Percentiles rank a stretch among this genome's conserved stretches.
Conservation (phyloP, 192 early-diverging fungal species). For the Funneliformis geosporum region DNA sequence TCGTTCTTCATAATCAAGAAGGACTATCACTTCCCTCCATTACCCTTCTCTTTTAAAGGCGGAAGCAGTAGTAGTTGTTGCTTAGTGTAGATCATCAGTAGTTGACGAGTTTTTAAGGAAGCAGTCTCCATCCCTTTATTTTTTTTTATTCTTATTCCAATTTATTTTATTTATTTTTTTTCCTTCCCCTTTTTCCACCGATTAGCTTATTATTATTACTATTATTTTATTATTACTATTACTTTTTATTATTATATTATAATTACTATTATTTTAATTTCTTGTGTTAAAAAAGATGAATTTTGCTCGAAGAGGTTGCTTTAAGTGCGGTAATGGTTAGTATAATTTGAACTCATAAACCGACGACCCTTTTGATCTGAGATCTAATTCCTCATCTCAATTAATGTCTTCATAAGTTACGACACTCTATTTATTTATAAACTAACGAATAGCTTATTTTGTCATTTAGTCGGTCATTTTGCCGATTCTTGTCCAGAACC, state of each 20-base stretch:
- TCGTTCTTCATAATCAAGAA: neutral
- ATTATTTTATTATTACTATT: too few species aligned
- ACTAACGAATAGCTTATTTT: neutral
- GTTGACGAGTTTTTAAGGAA: conserved; percentile 18
- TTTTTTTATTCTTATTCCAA: neutral
- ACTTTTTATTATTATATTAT: too few species aligned
- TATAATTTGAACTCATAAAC: neutral
- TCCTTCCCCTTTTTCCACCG: neutral
- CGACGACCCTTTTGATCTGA: neutral
- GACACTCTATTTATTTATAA: neutral
- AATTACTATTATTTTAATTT: neutral
- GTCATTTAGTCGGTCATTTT: conserved; percentile 50
- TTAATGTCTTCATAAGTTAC: neutral
- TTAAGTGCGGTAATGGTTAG: conserved; percentile 61
- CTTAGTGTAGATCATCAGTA: conserved; percentile 20
- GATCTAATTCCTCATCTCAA: neutral
- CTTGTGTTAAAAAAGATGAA: conserved; percentile 24
- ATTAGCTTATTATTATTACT: neutral
- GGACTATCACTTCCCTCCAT: neutral
- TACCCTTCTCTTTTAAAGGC: conserved; percentile 9
- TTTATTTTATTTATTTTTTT: neutral
- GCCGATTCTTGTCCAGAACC: conserved; percentile 51
- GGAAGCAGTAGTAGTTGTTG: conserved; percentile 26
- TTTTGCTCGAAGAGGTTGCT: conserved; percentile 52
- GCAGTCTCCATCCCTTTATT: conserved; percentile 18